phyloP scores from a whole-genome alignment of 139 green algal genomes.

The Chlamydomonas schloesseri region DNA sequence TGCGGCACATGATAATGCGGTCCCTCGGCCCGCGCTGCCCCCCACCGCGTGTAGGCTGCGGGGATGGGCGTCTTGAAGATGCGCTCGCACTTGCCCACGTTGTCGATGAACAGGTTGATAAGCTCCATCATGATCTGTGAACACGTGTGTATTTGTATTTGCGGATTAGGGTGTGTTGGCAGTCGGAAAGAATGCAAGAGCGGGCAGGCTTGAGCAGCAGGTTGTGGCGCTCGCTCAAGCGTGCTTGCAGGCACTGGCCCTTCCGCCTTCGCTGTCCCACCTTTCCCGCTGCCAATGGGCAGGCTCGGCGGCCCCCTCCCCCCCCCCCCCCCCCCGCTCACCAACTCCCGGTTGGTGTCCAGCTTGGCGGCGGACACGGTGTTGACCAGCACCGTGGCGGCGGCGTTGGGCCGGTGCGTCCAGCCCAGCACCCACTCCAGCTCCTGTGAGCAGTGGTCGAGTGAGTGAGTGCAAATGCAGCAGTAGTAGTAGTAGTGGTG shows the following conservation, averaged over 20 bases:
- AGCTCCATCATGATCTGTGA: slow-evolving; percentile 42
- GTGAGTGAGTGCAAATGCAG: too few relatives aligned
- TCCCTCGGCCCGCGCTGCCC: too few relatives aligned
- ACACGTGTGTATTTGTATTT: too few relatives aligned
- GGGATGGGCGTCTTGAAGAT: slow-evolving; percentile 77
- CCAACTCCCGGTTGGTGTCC: slow-evolving; percentile 39
- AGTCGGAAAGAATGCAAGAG: neutral
- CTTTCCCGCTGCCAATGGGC: too few relatives aligned
- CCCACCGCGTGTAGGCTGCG: slow-evolving; percentile 69
- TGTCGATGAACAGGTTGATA: slow-evolving; percentile 38
- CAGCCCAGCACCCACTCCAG: slow-evolving; percentile 40
- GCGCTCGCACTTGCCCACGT: slow-evolving; percentile 60
- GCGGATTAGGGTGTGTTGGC: too few relatives aligned
- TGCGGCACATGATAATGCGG: too few relatives aligned
- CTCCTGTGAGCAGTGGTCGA: neutral
- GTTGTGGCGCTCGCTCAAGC: too few relatives aligned
- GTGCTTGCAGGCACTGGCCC: too few relatives aligned
- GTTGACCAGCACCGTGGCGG: slow-evolving; percentile 13
- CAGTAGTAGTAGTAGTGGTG: too few relatives aligned
- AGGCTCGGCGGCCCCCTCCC: too few relatives aligned
- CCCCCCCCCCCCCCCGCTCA: neutral
- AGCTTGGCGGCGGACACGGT: neutral
- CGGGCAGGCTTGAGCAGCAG: too few relatives aligned
- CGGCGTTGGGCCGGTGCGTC: slow-evolving; percentile 41
- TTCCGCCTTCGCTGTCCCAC: too few relatives aligned